Base-by-base conservation (phyloP, 768 basidiomycete genomes). In the Podaxis mareebaensis region DNA sequence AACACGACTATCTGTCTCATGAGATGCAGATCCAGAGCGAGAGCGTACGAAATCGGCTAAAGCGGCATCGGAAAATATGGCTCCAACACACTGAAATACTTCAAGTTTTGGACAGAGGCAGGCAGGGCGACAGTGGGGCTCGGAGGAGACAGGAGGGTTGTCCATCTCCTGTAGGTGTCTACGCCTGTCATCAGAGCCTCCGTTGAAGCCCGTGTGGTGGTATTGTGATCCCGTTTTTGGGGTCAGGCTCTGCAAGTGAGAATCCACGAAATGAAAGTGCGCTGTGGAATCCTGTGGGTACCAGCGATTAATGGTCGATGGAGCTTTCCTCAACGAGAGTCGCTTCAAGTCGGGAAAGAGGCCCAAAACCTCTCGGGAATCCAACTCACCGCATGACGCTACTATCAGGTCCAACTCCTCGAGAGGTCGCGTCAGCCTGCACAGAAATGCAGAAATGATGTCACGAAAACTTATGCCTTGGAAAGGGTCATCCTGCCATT, bases 351-450 rank as follows among this genome's bases (percentile, higher is more conserved):
- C 58, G 17, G 58, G 58, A 6, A 58, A 30, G 28, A 48, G 7
- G 8, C 30, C 2, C 13, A 58, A 38, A 1, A 58, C n/a, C 7
- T 11, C 24, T 17, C 13, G 15, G 15, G 22, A 17, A 4, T 58
- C 46, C 46, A 38, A 8, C 12, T 1, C 6, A 33, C 2, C 3
- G 20, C 7, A 3, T 11, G 24, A 12, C 3, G 8, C 4, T 15
- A 36, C n/a, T 26, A 22, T 12, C 13, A 60, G 28, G 8, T 39
- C 46, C 20, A 60, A 48, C 22, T 60, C 58, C 28, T 60, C 58
- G 15, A 52, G 36, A 7, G 58, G 58, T 6, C 2, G 12, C 3
- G 6, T 33, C 22, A 52, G 44, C 36, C 58, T 49, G 30, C 12
- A 11, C 2, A 60, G 30, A 22, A 60, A 52, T 10, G 20, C 10